Evolutionary conservation across 2,329 filamentous ascomycete genomes (phyloP).

Genomic region (Trichoderma koningiopsis): DNA sequence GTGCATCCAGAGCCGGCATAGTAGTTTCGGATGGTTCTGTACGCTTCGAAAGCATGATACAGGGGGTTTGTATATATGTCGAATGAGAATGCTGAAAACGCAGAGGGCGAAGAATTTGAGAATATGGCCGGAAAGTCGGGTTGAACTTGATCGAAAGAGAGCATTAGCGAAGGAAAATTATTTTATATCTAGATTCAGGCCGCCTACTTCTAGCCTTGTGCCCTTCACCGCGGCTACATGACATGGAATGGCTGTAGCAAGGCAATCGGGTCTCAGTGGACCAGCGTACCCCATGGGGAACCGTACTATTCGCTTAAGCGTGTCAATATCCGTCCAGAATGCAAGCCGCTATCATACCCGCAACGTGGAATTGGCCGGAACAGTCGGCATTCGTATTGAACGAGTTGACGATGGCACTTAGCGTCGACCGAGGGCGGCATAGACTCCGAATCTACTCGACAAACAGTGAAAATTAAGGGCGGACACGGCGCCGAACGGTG

Average conservation of each 20-base stretch:
- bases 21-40: not conserved
- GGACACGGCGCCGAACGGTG: not conserved
- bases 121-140: not conserved
- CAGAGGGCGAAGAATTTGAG: not conserved
- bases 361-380: not conserved
- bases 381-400: not conserved
- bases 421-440: not conserved
- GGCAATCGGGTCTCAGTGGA: not conserved
- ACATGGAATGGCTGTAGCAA: not conserved
- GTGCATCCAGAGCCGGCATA: not conserved
- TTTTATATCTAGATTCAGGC: not conserved
- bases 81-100: not conserved
- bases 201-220: not conserved
- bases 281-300: not conserved
- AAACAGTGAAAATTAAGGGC: not conserved
- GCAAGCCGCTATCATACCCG: not conserved
- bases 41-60: not conserved
- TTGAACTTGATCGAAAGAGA: not conserved
- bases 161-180: not conserved
- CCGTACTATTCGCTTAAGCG: not conserved
- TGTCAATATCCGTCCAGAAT: not conserved
- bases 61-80: not conserved
- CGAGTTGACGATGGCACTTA: not conserved
- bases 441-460: not conserved
- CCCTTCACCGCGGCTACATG: not conserved